phyloP scores from a whole-genome alignment of 73 alveolate genomes.

The Tetrahymena thermophila region DNA sequence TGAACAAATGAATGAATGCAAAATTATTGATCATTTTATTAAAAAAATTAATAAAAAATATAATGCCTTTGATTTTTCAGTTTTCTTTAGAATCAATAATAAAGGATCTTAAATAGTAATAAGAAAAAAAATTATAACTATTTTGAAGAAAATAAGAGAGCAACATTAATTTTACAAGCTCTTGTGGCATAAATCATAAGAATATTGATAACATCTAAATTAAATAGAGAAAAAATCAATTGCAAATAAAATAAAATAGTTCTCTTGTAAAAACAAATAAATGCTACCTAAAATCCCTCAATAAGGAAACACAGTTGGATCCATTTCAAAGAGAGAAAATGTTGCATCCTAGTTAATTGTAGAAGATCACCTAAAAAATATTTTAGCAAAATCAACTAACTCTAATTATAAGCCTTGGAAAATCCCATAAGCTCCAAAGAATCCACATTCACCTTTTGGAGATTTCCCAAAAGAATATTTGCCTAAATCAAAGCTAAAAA shows the following conservation, averaged over 20 bases:
- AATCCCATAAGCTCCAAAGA: slow-evolving; percentile 50
- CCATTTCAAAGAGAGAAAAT: slow-evolving; percentile 39
- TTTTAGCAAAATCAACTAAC: slow-evolving; percentile 16
- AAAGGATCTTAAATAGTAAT: not conserved
- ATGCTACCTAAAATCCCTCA: slow-evolving; percentile 37
- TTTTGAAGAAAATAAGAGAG: not conserved
- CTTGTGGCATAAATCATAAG: not conserved
- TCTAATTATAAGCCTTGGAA: slow-evolving; percentile 41
- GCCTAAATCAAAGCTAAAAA: slow-evolving; percentile 24
- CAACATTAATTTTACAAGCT: not conserved
- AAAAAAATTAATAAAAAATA: no score
- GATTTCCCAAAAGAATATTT: slow-evolving; percentile 96
- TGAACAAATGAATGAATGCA: not conserved
- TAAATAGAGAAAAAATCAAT: not conserved
- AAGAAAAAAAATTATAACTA: not conserved
- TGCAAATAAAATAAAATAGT: not conserved
- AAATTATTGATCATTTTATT: not conserved
- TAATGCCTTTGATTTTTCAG: not conserved
- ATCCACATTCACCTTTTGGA: slow-evolving; percentile 95
- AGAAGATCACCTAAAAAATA: slow-evolving; percentile 43
- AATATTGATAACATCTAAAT: not conserved
- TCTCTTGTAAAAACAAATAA: not conserved
- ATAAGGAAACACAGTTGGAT: slow-evolving; percentile 7
- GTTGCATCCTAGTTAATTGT: slow-evolving; percentile 37
- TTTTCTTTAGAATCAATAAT: not conserved